A percentile compares a stretch with the other conserved stretches of the same genome.
These are phyloP conservation scores for Ophiorrhiza pumila DNA, from an alignment of 257 asterid species.

Conservation along the genomic window DNA sequence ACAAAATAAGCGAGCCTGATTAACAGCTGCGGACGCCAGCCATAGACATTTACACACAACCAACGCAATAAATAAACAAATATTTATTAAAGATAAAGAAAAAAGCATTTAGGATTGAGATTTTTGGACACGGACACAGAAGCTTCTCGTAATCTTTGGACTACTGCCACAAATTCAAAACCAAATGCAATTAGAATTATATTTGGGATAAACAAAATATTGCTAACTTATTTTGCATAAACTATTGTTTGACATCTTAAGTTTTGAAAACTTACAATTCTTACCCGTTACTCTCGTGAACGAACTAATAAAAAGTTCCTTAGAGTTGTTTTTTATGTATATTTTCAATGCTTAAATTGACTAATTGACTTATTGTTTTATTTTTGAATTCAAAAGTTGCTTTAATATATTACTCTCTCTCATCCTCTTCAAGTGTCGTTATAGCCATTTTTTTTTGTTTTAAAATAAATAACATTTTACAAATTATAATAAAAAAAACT, in stretches of 20 bases:
- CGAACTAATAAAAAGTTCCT: too few species aligned
- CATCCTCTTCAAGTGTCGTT: too few species aligned
- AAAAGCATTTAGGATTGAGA: background rate
- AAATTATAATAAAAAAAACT: too few species aligned
- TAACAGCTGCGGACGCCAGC: background rate
- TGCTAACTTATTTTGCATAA: background rate
- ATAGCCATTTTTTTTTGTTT: too few species aligned
- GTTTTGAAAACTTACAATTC: background rate
- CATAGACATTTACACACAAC: background rate
- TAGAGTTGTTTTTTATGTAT: too few species aligned
- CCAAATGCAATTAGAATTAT: background rate
- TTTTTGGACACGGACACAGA: background rate
- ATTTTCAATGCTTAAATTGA: too few species aligned
- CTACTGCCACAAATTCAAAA: background rate
- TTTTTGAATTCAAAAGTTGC: too few species aligned
- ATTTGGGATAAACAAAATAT: background rate
- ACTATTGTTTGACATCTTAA: background rate
- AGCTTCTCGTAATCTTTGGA: slow-evolving; percentile 6
- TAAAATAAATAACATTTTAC: too few species aligned
- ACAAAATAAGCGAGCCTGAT: background rate
- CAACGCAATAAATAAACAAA: background rate
- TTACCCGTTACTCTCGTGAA: background rate
- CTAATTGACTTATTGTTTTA: too few species aligned
- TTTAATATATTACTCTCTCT: too few species aligned
- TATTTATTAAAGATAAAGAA: background rate